Percentiles rank a stretch among this genome's conserved stretches.
phyloP scores from a whole-genome alignment of 208 protist genomes.

The Herpetomonas tarakana region DNA sequence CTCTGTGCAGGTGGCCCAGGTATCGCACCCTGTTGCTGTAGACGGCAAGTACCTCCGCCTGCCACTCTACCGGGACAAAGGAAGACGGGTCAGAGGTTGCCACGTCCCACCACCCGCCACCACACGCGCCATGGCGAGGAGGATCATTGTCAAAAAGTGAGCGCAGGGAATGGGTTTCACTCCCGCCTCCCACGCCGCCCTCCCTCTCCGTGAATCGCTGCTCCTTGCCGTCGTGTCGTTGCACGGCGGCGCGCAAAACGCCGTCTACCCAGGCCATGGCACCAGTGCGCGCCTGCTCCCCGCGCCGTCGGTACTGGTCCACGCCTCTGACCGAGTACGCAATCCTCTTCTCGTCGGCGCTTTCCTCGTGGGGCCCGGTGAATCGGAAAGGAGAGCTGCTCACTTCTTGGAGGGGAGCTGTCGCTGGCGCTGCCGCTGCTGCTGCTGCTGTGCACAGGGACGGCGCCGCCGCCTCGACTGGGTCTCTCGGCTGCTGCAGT shows the following conservation, averaged over 20 bases:
- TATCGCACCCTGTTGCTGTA: neutral
- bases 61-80: neutral
- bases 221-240: too few species aligned
- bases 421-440: conserved; percentile 1
- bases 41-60: neutral
- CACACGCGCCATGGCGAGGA: too few species aligned
- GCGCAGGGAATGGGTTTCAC: too few species aligned
- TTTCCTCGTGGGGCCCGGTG: conserved; percentile 3
- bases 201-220: neutral
- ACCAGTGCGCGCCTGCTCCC: neutral
- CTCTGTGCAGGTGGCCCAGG: neutral
- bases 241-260: too few species aligned
- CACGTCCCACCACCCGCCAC: too few species aligned
- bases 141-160: too few species aligned
- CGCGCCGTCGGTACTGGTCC: neutral
- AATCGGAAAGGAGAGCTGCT: too few species aligned
- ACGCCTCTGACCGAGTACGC: conserved; percentile 2
- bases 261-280: too few species aligned
- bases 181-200: neutral
- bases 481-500: too few species aligned
- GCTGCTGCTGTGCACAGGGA: too few species aligned
- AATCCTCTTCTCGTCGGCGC: neutral
- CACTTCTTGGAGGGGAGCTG: conserved; percentile 24
- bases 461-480: too few species aligned
- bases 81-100: too few species aligned